A percentile compares a stretch with the other conserved stretches of the same genome.
Conservation (phyloP, 2,329 filamentous ascomycete genomes). For the Exophiala alcalophila region DNA sequence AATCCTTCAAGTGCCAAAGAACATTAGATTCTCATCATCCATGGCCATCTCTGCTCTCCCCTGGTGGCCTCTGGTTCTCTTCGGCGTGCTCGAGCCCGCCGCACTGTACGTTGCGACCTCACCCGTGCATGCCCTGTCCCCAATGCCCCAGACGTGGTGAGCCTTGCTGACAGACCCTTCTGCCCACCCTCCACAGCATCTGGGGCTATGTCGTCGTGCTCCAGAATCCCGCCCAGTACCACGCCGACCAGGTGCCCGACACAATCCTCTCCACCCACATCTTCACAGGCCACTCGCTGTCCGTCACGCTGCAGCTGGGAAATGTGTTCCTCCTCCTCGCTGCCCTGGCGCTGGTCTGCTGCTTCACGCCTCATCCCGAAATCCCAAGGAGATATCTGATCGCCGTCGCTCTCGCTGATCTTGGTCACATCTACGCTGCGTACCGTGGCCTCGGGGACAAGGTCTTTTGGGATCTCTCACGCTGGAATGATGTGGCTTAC, state of each 20-base stretch:
- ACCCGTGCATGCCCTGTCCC: too few species aligned
- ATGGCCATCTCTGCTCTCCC: conserved; percentile 63
- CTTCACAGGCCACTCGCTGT: conserved; percentile 43
- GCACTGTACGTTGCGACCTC: conserved; percentile 64
- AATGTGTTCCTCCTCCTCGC: conserved; percentile 67
- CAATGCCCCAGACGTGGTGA: not conserved
- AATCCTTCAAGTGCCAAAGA: too few species aligned
- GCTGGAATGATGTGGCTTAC: conserved; percentile 70
- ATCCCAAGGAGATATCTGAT: conserved; percentile 67
- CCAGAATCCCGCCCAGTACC: conserved; percentile 59
- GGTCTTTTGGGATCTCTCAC: conserved; percentile 50
- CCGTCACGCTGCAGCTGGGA: conserved; percentile 66
- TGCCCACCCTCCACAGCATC: conserved; percentile 54
- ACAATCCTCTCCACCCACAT: conserved; percentile 37
- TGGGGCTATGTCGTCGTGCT: conserved; percentile 56
- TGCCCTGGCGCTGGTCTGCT: conserved; percentile 62
- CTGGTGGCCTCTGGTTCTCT: conserved; percentile 61
- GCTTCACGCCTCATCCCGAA: conserved; percentile 61
- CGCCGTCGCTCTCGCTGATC: conserved; percentile 62
- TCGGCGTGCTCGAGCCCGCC: conserved; percentile 66
- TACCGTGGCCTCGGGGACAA: conserved; percentile 58
- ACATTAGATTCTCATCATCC: too few species aligned
- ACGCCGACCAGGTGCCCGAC: conserved; percentile 58
- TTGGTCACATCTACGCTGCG: conserved; percentile 65
- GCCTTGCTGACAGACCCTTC: conserved; percentile 5